phyloP scores from a whole-genome alignment of 2,329 filamentous ascomycete species.

The Spiromastix sp. region DNA sequence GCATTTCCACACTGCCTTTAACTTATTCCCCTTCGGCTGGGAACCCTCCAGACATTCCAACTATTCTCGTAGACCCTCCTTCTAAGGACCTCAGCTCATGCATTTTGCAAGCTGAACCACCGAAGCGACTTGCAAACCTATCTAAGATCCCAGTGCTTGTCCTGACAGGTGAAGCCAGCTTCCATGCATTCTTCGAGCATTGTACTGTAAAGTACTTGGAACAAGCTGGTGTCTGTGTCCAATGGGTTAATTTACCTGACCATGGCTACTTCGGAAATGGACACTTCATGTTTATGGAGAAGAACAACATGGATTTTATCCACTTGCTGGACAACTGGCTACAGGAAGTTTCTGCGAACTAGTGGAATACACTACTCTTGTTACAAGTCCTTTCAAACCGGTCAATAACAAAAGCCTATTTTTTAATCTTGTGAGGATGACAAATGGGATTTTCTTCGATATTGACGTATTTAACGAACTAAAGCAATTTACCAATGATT shows the following conservation, averaged over 20 bases:
- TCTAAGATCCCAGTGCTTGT: slow-evolving; percentile 38
- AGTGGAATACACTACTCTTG: no score
- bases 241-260: slow-evolving; percentile 36
- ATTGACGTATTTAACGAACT: no score
- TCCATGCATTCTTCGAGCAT: slow-evolving; percentile 44
- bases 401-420: no score
- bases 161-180: slow-evolving; percentile 42
- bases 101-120: slow-evolving; percentile 28
- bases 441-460: no score
- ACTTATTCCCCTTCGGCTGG: not conserved
- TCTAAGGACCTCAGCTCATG: not conserved
- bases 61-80: not conserved
- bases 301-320: slow-evolving; percentile 39
- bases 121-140: slow-evolving; percentile 39
- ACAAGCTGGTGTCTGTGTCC: slow-evolving; percentile 39
- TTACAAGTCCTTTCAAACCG: no score
- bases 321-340: slow-evolving; percentile 27
- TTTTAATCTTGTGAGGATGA: no score
- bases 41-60: not conserved
- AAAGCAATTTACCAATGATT: no score
- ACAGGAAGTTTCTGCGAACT: no score
- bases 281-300: slow-evolving; percentile 45
- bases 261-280: slow-evolving; percentile 42
- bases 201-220: slow-evolving; percentile 41
- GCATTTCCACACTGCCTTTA: not conserved